Conservation (phyloP, 371 early-diverging fungal species). For the Syncephalis plumigaleata region DNA sequence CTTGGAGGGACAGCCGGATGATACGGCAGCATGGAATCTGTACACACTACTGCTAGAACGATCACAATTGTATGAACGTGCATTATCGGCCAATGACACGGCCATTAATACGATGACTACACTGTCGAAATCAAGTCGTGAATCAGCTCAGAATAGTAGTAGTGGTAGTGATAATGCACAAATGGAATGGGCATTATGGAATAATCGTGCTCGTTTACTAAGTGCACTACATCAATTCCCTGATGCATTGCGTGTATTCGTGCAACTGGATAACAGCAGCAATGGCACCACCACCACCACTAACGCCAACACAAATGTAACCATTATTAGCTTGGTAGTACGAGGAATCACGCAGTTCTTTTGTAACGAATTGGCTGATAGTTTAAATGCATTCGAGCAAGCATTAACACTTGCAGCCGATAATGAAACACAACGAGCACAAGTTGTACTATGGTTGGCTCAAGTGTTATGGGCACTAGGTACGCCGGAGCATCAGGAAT, state of each 20-base stretch:
- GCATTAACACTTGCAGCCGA: slow-evolving; percentile 36
- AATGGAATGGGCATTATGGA: neutral
- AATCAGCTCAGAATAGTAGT: slow-evolving; percentile 10
- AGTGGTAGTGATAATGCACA: no score
- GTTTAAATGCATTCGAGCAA: slow-evolving; percentile 49
- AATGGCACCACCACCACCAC: no score
- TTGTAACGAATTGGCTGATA: slow-evolving; percentile 36
- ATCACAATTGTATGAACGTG: slow-evolving; percentile 40
- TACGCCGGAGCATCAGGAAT: slow-evolving; percentile 47
- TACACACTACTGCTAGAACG: slow-evolving; percentile 60
- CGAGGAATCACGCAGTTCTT: slow-evolving; percentile 66
- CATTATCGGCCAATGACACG: slow-evolving; percentile 30
- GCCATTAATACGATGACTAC: neutral
- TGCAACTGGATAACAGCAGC: slow-evolving; percentile 7
- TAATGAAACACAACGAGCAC: slow-evolving; percentile 22
- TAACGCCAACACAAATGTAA: slow-evolving; percentile 6
- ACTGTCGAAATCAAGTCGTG: slow-evolving; percentile 4
- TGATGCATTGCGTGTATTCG: slow-evolving; percentile 20
- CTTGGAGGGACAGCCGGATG: slow-evolving; percentile 38
- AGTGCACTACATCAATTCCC: slow-evolving; percentile 28
- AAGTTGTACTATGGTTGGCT: slow-evolving; percentile 50
- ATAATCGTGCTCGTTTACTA: slow-evolving; percentile 38
- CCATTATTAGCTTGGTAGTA: slow-evolving; percentile 34
- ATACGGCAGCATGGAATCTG: slow-evolving; percentile 46
- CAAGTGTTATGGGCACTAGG: slow-evolving; percentile 82